Conservation (phyloP, 148 eudicot species). For the Drosera capensis region DNA sequence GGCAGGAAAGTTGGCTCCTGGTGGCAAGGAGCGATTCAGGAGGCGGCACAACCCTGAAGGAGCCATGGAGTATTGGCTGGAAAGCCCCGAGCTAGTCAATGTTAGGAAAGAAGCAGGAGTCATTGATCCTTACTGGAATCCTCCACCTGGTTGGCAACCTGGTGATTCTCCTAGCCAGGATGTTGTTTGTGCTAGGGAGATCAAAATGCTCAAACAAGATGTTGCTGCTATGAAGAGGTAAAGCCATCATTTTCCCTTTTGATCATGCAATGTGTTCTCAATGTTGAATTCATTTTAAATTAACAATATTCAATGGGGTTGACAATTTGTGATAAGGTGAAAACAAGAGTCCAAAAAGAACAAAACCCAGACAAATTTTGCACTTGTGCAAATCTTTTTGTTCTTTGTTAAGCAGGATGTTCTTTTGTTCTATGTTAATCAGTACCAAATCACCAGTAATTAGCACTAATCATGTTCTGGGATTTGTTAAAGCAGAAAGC, state of each 20-base stretch:
- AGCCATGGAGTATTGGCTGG: slow-evolving; percentile 92
- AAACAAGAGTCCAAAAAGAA: too few species aligned
- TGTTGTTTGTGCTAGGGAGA: slow-evolving; percentile 22
- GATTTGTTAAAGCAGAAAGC: not conserved
- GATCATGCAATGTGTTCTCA: too few species aligned
- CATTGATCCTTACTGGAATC: slow-evolving; percentile 68
- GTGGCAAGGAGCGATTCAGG: slow-evolving; percentile 64
- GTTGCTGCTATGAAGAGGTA: slow-evolving; percentile 29
- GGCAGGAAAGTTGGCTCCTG: slow-evolving; percentile 82
- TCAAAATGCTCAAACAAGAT: slow-evolving; percentile 23
- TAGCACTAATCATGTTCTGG: too few species aligned
- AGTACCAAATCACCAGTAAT: too few species aligned
- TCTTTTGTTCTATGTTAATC: too few species aligned
- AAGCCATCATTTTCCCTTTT: not conserved
- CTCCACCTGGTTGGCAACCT: slow-evolving; percentile 80
- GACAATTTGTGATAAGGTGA: too few species aligned
- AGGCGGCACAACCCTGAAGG: slow-evolving; percentile 84
- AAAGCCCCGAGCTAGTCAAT: slow-evolving; percentile 60
- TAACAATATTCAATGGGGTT: too few species aligned
- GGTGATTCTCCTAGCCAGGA: slow-evolving; percentile 48
- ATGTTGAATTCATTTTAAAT: too few species aligned
- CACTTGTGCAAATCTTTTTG: too few species aligned
- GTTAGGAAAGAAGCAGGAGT: slow-evolving; percentile 51
- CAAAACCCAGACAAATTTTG: too few species aligned
- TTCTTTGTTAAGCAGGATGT: too few species aligned